phyloP scores from a whole-genome alignment of 2,329 filamentous ascomycete genomes.

The Aspergillus sp. region DNA sequence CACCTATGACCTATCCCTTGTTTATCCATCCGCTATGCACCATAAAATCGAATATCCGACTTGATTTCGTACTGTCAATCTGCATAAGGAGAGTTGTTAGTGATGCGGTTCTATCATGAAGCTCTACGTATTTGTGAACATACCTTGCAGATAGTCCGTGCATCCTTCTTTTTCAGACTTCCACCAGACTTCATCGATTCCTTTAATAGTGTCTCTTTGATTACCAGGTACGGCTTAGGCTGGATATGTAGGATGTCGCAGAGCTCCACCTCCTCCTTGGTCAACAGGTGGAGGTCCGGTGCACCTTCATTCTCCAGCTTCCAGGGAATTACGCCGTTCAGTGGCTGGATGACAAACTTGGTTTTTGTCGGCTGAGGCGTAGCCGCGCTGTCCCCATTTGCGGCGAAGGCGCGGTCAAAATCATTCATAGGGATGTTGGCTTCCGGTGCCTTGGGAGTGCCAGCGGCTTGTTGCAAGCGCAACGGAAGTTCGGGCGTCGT shows the following conservation, averaged over 20 bases:
- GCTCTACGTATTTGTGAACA: slow-evolving; percentile 12
- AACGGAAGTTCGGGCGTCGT: slow-evolving; percentile 76
- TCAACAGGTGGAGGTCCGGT: slow-evolving; percentile 78
- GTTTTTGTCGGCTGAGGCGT: slow-evolving; percentile 44
- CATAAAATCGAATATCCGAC: slow-evolving; percentile 90
- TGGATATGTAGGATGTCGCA: slow-evolving; percentile 82
- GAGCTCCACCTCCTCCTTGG: slow-evolving; percentile 78
- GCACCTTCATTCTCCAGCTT: slow-evolving; percentile 72
- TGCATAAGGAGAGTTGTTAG: slow-evolving; percentile 30
- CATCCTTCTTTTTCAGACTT: slow-evolving; percentile 88
- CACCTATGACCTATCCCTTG: slow-evolving; percentile 64
- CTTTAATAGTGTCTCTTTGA: slow-evolving; percentile 89
- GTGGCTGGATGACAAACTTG: slow-evolving; percentile 53
- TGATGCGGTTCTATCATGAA: background rate
- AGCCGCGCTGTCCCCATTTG: slow-evolving; percentile 43
- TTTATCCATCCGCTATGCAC: slow-evolving; percentile 89
- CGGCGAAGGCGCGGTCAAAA: slow-evolving; percentile 53
- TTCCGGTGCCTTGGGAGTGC: slow-evolving; percentile 31
- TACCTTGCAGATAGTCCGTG: slow-evolving; percentile 74
- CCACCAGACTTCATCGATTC: slow-evolving; percentile 90
- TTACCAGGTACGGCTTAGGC: slow-evolving; percentile 91
- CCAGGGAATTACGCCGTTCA: slow-evolving; percentile 52
- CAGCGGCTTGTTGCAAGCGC: slow-evolving; percentile 50
- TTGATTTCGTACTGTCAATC: slow-evolving; percentile 81
- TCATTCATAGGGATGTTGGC: slow-evolving; percentile 47